Base-by-base conservation (phyloP, 495 filamentous ascomycete species). In the Endocarpon pusillum region DNA sequence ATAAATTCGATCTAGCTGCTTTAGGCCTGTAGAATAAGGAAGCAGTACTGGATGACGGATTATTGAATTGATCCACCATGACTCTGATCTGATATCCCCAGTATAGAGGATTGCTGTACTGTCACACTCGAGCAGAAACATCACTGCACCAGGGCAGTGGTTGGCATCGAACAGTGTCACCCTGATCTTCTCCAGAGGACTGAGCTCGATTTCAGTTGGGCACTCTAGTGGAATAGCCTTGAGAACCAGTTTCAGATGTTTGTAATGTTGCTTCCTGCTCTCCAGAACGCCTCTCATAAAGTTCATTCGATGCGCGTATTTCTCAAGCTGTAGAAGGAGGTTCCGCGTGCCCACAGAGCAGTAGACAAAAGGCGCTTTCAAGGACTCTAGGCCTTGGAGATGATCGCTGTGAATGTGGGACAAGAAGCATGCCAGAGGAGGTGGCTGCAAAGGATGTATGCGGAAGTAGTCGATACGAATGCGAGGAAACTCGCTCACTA, bases 401-500 rank as follows among this genome's bases (percentile, higher is more conserved):
- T 96, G 86, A 41, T 94, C 86, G 37, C 77, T 91, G 49, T 94
- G 87, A 8, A 92, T 75, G 67, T 96, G 87, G 47, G 78, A 87
- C 24, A 96, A 63, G 48, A 96, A 93, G 48, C 80, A 93, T 11
- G 81, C 85, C 27, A 91, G 48, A 1, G 86, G 81, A 19, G 78
- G 64, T 19, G 53, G 61, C 12, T 51, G 53, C 1, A 59, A 63
- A 14, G 58, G 62, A 15, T 57, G 56, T 12, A 58, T 58, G 11
- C 85, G 73, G 47, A 94, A 96, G 55, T 79, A 85, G 51, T 96
- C 87, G 37, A 94, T 77, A 78, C 32, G 30, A 22, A 35, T 30
- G n/a, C 32, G 19, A 32, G 31, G 30, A 27, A 37, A 30, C 20
- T 71, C 72, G 41, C 56, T 47, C 17, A 86, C 55, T 23, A 80